Conservation (phyloP, 352 stramenopile genomes). For the Globisporangium middletonii region DNA sequence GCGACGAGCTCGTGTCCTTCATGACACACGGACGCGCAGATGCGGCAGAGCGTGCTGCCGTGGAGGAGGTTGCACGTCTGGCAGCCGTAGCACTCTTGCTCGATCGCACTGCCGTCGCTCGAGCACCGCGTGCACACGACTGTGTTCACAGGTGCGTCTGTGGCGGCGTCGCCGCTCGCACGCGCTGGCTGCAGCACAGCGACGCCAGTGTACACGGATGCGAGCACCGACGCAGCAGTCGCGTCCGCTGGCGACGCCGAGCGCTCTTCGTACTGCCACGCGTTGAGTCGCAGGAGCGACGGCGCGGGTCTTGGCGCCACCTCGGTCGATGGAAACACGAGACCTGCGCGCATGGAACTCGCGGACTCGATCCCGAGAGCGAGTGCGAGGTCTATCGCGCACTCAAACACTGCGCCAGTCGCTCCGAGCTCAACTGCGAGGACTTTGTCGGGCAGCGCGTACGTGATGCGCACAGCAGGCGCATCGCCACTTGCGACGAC, state of each 20-base stretch:
- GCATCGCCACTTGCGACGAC: constrained; percentile 13
- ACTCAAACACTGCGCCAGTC: constrained; percentile 38
- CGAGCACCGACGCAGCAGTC: constrained; percentile 22
- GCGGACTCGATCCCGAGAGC: constrained; percentile 29
- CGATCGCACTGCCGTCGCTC: constrained; percentile 79
- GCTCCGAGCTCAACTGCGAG: constrained; percentile 36
- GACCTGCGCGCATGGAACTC: constrained; percentile 27
- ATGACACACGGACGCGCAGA: constrained; percentile 73
- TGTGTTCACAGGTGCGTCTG: constrained; percentile 12
- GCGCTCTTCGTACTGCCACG: constrained; percentile 28
- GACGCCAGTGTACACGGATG: constrained; percentile 33
- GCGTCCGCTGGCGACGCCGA: neutral
- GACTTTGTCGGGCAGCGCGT: constrained; percentile 33
- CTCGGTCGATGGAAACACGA: constrained; percentile 35
- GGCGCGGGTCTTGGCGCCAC: neutral
- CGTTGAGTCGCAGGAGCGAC: constrained; percentile 15
- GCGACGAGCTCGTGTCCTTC: constrained; percentile 77
- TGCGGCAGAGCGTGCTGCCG: constrained; percentile 51
- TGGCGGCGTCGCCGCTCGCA: constrained; percentile 9
- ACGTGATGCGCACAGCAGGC: constrained; percentile 25
- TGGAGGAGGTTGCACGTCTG: constrained; percentile 79
- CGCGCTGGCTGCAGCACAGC: constrained; percentile 11
- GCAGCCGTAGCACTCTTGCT: constrained; percentile 73
- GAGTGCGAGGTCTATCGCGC: constrained; percentile 46
- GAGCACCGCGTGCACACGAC: constrained; percentile 53